These are phyloP conservation scores for Glycine soja DNA, from an alignment of 306 rosid genomes.

Conservation along the genomic window DNA sequence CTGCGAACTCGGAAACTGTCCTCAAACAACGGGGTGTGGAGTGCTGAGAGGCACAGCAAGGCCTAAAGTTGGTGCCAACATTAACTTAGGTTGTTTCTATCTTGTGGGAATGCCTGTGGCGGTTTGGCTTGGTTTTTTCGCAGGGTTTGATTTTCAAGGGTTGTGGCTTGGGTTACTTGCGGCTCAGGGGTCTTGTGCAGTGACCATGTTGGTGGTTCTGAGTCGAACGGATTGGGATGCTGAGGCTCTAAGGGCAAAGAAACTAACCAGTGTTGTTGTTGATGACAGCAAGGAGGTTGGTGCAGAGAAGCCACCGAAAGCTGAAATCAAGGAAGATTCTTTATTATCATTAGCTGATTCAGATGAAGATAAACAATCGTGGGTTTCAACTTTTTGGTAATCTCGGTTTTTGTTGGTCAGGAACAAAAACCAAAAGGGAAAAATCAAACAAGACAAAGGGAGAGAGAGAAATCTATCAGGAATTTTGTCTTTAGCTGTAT, in stretches of 20 bases:
- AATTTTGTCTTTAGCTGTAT: slow-evolving; percentile 53
- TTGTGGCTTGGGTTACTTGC: slow-evolving; percentile 88
- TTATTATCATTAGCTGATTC: slow-evolving; percentile 43
- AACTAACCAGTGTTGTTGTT: slow-evolving; percentile 55
- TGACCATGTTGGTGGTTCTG: slow-evolving; percentile 82
- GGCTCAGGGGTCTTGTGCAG: slow-evolving; percentile 84
- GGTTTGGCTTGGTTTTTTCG: slow-evolving; percentile 63
- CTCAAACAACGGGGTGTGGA: slow-evolving; percentile 97
- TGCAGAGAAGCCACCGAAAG: slow-evolving; percentile 9
- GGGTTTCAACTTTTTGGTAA: slow-evolving; percentile 55
- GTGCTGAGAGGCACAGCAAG: slow-evolving; percentile 91
- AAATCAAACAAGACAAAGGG: background rate
- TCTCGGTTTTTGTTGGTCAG: slow-evolving; percentile 28
- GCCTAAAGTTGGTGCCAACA: slow-evolving; percentile 82
- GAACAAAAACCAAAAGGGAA: slow-evolving; percentile 28
- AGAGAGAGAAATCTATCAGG: background rate
- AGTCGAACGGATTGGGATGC: slow-evolving; percentile 71
- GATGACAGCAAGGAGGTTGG: slow-evolving; percentile 15
- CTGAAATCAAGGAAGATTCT: slow-evolving; percentile 62
- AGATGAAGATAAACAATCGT: slow-evolving; percentile 50
- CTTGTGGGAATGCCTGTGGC: slow-evolving; percentile 96
- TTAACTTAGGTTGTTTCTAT: slow-evolving; percentile 86
- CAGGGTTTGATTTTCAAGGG: slow-evolving; percentile 78
- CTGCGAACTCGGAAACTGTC: slow-evolving; percentile 92
- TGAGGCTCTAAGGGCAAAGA: slow-evolving; percentile 71